Conservation (phyloP, 108 stramenopile genomes). For the Conticribra weissflogii region DNA sequence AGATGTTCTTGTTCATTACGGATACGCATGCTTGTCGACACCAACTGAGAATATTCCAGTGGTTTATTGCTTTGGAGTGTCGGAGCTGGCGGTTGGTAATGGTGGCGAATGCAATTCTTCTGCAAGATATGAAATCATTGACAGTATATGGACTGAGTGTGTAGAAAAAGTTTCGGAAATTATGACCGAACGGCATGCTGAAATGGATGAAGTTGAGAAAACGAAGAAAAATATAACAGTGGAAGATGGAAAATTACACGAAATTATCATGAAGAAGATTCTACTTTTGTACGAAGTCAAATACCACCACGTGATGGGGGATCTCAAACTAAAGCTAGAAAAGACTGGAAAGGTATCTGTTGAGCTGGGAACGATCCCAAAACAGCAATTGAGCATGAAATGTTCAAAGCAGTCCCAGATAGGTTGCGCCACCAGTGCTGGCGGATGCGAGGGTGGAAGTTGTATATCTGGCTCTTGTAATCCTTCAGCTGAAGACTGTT, state of each 20-base stretch:
- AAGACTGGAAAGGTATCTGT: constrained; percentile 22
- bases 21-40: constrained; percentile 82
- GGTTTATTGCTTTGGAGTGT: constrained; percentile 78
- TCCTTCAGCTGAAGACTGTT: constrained; percentile 3
- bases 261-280: constrained; percentile 24
- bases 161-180: too few relatives aligned
- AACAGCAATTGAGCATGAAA: constrained; percentile 12
- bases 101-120: neutral
- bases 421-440: neutral
- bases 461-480: neutral
- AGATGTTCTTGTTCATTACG: constrained; percentile 91
- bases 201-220: too few relatives aligned
- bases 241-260: neutral
- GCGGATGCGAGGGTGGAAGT: neutral
- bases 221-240: neutral
- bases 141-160: too few relatives aligned
- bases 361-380: constrained; percentile 38
- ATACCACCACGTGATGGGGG: constrained; percentile 80
- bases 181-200: too few relatives aligned
- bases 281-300: constrained; percentile 81
- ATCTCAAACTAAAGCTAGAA: constrained; percentile 50
- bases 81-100: constrained; percentile 4
- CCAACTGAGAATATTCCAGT: constrained; percentile 63
- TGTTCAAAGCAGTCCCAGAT: constrained; percentile 2
- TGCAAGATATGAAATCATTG: constrained; percentile 23